A percentile compares a stretch with the other conserved stretches of the same genome.
phyloP scores from a whole-genome alignment of 768 basidiomycete genomes.

The Gymnopilus dilepis region DNA sequence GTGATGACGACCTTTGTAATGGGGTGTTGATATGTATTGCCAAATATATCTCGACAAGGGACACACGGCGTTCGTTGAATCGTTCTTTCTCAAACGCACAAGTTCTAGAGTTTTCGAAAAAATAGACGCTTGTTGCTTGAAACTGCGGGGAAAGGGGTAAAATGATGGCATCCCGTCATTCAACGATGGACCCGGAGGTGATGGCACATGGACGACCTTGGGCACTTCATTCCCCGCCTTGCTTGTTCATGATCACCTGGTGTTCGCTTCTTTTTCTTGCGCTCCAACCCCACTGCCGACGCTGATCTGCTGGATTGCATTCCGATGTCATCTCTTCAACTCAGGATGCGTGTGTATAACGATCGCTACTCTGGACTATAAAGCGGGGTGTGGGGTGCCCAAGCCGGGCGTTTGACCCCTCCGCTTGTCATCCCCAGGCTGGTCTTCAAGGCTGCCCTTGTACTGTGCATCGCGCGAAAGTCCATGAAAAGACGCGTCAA shows the following conservation, averaged over 20 bases:
- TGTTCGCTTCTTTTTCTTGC: slow-evolving; percentile 22
- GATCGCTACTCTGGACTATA: slow-evolving; percentile 18
- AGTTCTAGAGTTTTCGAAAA: background rate
- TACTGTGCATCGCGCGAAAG: background rate
- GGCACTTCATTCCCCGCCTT: background rate
- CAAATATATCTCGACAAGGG: background rate
- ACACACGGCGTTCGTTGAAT: background rate
- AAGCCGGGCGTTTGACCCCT: background rate
- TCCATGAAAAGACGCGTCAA: slow-evolving; percentile 12
- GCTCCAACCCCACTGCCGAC: slow-evolving; percentile 28
- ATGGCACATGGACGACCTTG: slow-evolving; percentile 9
- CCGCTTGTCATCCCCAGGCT: slow-evolving; percentile 7
- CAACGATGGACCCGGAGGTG: background rate
- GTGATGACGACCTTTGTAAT: background rate
- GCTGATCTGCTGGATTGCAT: slow-evolving; percentile 22
- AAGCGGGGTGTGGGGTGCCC: slow-evolving; percentile 16
- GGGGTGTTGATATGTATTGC: background rate
- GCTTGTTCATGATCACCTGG: slow-evolving; percentile 16
- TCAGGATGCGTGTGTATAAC: slow-evolving; percentile 6
- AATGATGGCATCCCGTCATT: background rate
- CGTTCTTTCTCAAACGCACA: background rate
- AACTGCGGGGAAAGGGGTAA: background rate
- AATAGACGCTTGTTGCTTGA: background rate
- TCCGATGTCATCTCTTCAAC: slow-evolving; percentile 19
- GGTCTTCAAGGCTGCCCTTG: background rate